A percentile compares a stretch with the other conserved stretches of the same genome.
Conservation (phyloP, 1,284 basidiomycete species). For the Hypsizygus ulmarius region DNA sequence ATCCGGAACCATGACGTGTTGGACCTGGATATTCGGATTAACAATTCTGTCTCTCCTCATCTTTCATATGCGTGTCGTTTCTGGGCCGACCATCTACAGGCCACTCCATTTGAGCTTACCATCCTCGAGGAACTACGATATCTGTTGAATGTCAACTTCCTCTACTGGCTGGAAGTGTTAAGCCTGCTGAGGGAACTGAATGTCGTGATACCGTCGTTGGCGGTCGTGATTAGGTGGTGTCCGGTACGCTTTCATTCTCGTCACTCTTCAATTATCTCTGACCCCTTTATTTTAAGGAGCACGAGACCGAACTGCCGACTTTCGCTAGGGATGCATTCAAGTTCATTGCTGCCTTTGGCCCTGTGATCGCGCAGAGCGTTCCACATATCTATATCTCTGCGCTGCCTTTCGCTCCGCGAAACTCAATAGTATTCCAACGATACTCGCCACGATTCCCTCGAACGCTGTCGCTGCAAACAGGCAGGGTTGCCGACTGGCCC, state of each 20-base stretch:
- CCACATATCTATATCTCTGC: slow-evolving; percentile 41
- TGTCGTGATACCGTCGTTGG: slow-evolving; percentile 15
- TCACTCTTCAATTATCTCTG: slow-evolving; percentile 3
- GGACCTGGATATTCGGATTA: slow-evolving; percentile 20
- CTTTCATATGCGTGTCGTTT: slow-evolving; percentile 33
- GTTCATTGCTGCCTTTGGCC: slow-evolving; percentile 31
- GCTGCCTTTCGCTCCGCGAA: slow-evolving; percentile 31
- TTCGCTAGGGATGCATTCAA: slow-evolving; percentile 26
- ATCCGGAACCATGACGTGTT: slow-evolving; percentile 22
- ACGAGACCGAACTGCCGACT: slow-evolving; percentile 9
- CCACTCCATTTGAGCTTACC: neutral
- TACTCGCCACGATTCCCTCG: slow-evolving; percentile 21
- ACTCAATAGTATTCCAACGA: slow-evolving; percentile 19
- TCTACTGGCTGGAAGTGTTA: too few relatives aligned
- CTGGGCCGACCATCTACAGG: slow-evolving; percentile 32
- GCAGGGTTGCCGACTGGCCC: slow-evolving; percentile 17
- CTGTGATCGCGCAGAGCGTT: slow-evolving; percentile 29
- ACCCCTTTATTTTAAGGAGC: neutral
- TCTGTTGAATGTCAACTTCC: neutral
- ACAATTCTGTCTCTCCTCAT: slow-evolving; percentile 23
- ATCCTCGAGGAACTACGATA: neutral
- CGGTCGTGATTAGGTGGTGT: slow-evolving; percentile 15
- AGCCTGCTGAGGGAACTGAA: slow-evolving; percentile 22
- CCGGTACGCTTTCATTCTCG: slow-evolving; percentile 14
- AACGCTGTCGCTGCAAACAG: slow-evolving; percentile 12